phyloP scores from a whole-genome alignment of 2,329 filamentous ascomycete genomes.

The Chaetomiaceae sp. region DNA sequence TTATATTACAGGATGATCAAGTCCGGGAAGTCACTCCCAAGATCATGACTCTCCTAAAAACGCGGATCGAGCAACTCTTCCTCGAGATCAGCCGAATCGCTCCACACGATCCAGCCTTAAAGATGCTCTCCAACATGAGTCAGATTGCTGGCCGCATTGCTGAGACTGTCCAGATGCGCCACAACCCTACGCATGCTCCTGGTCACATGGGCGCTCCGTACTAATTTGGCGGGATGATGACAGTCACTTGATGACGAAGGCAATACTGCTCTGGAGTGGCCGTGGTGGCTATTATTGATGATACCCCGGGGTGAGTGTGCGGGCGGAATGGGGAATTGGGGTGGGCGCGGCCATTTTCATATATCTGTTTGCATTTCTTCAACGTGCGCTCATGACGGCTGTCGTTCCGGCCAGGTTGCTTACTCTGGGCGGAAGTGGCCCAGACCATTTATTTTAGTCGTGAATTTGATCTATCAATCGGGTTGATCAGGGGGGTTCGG shows the following conservation, averaged over 20 bases:
- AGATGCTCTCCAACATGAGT: conserved; percentile 45
- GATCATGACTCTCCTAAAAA: conserved; percentile 52
- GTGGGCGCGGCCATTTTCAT: background rate
- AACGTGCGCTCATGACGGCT: too few relatives aligned
- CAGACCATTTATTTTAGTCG: too few relatives aligned
- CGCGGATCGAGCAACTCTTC: conserved; percentile 50
- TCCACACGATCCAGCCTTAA: conserved; percentile 46
- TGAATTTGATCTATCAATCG: too few relatives aligned
- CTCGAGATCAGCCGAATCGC: conserved; percentile 46
- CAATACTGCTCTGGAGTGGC: background rate
- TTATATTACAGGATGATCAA: conserved; percentile 45
- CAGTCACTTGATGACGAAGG: background rate
- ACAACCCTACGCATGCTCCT: conserved; percentile 15
- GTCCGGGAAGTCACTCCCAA: conserved; percentile 53
- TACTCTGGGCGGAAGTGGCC: too few relatives aligned
- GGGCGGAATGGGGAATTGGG: background rate
- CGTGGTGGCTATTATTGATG: conserved; percentile 4
- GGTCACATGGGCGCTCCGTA: conserved; percentile 17
- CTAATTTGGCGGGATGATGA: background rate
- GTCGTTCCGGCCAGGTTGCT: too few relatives aligned
- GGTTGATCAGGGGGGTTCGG: too few relatives aligned
- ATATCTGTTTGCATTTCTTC: too few relatives aligned
- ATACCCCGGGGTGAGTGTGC: conserved; percentile 8
- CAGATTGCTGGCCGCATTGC: conserved; percentile 24
- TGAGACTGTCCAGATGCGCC: conserved; percentile 21